Evolutionary conservation across 805 yeast genomes (phyloP).

Genomic region (Yarrowia sp.): DNA sequence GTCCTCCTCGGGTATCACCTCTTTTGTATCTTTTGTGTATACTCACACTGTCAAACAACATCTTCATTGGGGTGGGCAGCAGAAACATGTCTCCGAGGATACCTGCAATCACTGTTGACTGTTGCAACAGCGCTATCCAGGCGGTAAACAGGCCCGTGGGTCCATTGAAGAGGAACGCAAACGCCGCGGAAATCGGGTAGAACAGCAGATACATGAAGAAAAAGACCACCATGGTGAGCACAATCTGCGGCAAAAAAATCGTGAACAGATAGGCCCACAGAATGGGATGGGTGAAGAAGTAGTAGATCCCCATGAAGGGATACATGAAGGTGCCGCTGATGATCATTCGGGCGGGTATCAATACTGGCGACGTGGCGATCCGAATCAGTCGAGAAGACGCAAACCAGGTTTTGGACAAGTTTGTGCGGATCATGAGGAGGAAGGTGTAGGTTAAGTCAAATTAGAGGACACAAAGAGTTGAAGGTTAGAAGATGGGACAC

Average conservation of each 20-base stretch:
- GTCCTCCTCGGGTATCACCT: not conserved
- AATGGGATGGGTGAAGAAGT: constrained; percentile 53
- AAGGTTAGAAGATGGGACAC: not conserved
- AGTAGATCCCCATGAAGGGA: constrained; percentile 54
- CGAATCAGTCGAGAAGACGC: constrained; percentile 28
- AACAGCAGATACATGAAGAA: constrained; percentile 51
- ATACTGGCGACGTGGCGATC: constrained; percentile 42
- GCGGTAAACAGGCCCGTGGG: constrained; percentile 60
- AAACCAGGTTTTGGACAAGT: constrained; percentile 26
- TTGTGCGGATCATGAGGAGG: constrained; percentile 18
- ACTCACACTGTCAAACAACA: constrained; percentile 57
- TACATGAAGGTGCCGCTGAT: constrained; percentile 47
- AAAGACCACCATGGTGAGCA: constrained; percentile 53
- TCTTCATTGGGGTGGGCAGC: constrained; percentile 58
- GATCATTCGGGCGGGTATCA: constrained; percentile 44
- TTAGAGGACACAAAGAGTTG: not conserved
- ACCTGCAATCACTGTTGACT: constrained; percentile 54
- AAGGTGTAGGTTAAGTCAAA: not conserved
- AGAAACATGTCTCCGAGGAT: constrained; percentile 54
- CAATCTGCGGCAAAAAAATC: constrained; percentile 56
- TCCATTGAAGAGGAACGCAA: constrained; percentile 56
- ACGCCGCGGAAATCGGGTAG: constrained; percentile 57
- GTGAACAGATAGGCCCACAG: constrained; percentile 58
- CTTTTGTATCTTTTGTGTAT: not conserved
- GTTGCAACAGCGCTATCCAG: constrained; percentile 55